Conservation (phyloP, 345 rosid species). For the Populus pruinosa region DNA sequence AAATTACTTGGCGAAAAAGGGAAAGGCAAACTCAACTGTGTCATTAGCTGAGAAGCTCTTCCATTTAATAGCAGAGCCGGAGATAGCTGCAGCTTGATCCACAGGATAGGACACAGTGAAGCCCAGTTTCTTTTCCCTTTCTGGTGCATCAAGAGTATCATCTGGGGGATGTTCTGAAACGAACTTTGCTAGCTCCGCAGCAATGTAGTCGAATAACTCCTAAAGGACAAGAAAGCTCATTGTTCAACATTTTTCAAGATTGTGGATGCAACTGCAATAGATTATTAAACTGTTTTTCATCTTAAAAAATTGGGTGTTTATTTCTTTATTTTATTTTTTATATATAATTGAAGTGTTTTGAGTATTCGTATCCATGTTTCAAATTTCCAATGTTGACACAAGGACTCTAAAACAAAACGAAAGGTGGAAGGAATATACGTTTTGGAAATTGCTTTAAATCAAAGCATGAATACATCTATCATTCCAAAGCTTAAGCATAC, state of each 20-base stretch:
- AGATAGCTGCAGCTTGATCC: constrained; percentile 33
- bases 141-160: constrained; percentile 11
- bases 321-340: too few relatives aligned
- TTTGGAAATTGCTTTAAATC: too few relatives aligned
- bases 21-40: constrained; percentile 27
- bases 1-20: not conserved
- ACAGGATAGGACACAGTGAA: constrained; percentile 41
- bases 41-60: constrained; percentile 41
- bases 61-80: constrained; percentile 37
- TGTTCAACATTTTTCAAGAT: too few relatives aligned
- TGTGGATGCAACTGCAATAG: too few relatives aligned
- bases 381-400: too few relatives aligned
- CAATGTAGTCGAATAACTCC: constrained; percentile 48
- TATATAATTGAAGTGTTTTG: too few relatives aligned
- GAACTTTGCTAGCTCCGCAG: constrained; percentile 44
- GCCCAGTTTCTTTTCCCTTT: constrained; percentile 34
- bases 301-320: too few relatives aligned
- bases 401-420: too few relatives aligned
- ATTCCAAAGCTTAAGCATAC: constrained; percentile 12
- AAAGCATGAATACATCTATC: too few relatives aligned
- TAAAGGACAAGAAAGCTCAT: not conserved
- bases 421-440: too few relatives aligned
- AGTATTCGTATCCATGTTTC: too few relatives aligned
- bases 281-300: too few relatives aligned
- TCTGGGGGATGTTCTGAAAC: constrained; percentile 26